These are phyloP conservation scores for Populus tomentosa DNA, from an alignment of 441 rosid species.

Conservation along the genomic window DNA sequence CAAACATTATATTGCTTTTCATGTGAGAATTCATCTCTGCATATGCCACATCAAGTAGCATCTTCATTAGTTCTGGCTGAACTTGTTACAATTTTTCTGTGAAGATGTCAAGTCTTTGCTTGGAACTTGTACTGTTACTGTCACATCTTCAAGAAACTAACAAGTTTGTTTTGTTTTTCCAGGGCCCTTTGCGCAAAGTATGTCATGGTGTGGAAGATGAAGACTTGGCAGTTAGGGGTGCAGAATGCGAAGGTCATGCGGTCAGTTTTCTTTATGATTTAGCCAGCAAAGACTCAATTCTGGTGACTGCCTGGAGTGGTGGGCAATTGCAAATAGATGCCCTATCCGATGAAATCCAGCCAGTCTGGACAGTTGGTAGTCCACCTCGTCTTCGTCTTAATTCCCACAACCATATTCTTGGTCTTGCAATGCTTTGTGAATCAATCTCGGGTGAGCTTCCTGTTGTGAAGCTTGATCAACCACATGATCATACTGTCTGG, in stretches of 20 bases:
- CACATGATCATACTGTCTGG: conserved; percentile 73
- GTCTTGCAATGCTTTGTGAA: conserved; percentile 94
- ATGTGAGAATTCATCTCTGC: not conserved
- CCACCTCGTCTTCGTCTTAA: conserved; percentile 71
- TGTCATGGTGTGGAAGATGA: conserved; percentile 54
- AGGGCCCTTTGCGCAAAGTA: conserved; percentile 85
- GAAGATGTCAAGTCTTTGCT: not conserved
- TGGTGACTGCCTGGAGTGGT: conserved; percentile 95
- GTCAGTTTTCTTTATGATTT: conserved; percentile 72
- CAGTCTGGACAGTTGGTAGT: conserved; percentile 75
- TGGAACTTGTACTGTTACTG: not conserved
- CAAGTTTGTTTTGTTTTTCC: conserved; percentile 8
- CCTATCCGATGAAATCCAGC: conserved; percentile 95
- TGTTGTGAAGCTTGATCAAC: conserved; percentile 48
- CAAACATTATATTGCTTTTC: not conserved
- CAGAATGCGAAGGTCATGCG: conserved; percentile 83
- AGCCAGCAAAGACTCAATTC: conserved; percentile 83
- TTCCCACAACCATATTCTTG: conserved; percentile 48
- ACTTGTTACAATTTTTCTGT: not conserved
- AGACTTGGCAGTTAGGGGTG: conserved; percentile 41
- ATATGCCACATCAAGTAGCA: not conserved
- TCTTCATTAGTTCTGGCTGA: not conserved
- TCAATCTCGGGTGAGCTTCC: conserved; percentile 41
- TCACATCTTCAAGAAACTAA: not conserved
- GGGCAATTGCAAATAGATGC: conserved; percentile 95